These are phyloP conservation scores for Lycium ferocissimum DNA, from an alignment of 257 asterid genomes.

Conservation along the genomic window DNA sequence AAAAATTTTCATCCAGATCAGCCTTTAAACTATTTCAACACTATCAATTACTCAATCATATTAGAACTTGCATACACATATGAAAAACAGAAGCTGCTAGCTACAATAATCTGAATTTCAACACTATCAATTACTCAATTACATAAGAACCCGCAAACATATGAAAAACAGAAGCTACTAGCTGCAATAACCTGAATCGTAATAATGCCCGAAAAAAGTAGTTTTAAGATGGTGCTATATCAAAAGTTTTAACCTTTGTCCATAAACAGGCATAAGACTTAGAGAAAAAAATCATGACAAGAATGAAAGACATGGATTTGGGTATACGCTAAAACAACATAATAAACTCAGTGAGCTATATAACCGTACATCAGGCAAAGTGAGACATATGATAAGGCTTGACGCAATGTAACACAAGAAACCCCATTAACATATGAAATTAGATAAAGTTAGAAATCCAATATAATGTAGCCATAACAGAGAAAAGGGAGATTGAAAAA, in stretches of 20 bases:
- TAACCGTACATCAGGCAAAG: neutral
- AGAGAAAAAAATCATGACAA: neutral
- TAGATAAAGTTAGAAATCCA: neutral
- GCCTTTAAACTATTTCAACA: constrained; percentile 6
- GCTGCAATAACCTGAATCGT: neutral
- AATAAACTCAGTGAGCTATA: neutral
- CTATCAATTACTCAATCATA: neutral
- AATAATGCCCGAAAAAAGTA: neutral
- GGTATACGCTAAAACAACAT: neutral
- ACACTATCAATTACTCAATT: neutral
- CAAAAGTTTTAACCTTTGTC: neutral
- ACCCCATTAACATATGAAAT: neutral
- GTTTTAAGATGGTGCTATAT: neutral
- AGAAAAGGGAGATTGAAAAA: neutral
- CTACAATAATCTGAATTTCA: neutral
- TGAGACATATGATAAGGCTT: neutral
- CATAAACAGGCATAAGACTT: neutral
- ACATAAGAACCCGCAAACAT: neutral
- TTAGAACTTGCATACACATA: neutral
- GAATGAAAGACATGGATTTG: neutral
- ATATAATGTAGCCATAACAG: neutral
- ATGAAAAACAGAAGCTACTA: neutral
- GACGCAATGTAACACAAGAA: neutral
- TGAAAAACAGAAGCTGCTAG: neutral
- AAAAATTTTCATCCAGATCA: constrained; percentile 13